A percentile compares a stretch with the other conserved stretches of the same genome.
phyloP scores from a whole-genome alignment of 2,329 filamentous ascomycete species.

The Alternaria brassicae region DNA sequence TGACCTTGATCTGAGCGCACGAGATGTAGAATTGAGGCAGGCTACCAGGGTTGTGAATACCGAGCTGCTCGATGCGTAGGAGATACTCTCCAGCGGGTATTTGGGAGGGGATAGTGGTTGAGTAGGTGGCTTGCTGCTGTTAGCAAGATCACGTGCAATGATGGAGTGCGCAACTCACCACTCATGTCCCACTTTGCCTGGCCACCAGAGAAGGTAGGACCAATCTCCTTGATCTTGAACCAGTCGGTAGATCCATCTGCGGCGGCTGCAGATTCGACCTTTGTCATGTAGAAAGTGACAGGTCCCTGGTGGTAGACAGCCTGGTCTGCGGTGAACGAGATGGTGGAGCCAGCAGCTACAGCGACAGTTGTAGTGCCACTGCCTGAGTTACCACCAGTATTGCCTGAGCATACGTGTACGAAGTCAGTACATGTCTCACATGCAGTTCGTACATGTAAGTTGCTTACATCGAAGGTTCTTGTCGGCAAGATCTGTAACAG shows the following conservation, averaged over 20 bases:
- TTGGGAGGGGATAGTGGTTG: slow-evolving; percentile 51
- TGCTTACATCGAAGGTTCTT: slow-evolving; percentile 48
- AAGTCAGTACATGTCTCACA: too few species aligned
- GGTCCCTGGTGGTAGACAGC: slow-evolving; percentile 52
- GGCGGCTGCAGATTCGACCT: slow-evolving; percentile 41
- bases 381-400: slow-evolving; percentile 41
- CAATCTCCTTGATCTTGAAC: slow-evolving; percentile 52
- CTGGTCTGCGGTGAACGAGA: slow-evolving; percentile 47
- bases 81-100: slow-evolving; percentile 57
- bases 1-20: slow-evolving; percentile 58
- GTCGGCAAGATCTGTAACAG: slow-evolving; percentile 43
- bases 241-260: slow-evolving; percentile 50
- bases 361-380: slow-evolving; percentile 43
- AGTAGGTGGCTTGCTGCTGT: slow-evolving; percentile 41
- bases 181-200: slow-evolving; percentile 45
- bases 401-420: too few species aligned
- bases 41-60: slow-evolving; percentile 52
- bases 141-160: slow-evolving; percentile 4
- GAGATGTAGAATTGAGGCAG: slow-evolving; percentile 45
- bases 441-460: too few species aligned
- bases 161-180: slow-evolving; percentile 23
- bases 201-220: slow-evolving; percentile 45
- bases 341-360: slow-evolving; percentile 44
- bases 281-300: slow-evolving; percentile 49
- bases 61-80: slow-evolving; percentile 59